Base-by-base conservation (phyloP, 345 rosid genomes). In the Excoecaria cochinchinensis region DNA sequence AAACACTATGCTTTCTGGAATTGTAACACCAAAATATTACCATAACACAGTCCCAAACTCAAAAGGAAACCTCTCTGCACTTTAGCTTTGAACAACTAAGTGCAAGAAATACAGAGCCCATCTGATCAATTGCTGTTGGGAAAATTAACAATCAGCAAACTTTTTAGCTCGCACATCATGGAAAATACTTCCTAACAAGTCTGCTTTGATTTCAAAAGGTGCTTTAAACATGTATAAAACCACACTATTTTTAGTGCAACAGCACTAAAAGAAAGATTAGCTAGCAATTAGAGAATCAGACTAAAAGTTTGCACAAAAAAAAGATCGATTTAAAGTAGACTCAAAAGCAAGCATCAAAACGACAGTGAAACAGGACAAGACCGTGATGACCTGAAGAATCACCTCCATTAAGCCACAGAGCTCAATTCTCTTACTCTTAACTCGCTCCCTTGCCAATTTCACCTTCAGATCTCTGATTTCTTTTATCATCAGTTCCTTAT, bases 371-470 rank as follows among this genome's bases (percentile, higher is more conserved):
- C 71, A 21, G 12, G 65, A 67, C 40, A 80, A 51, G 46, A 78
- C 40, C 36, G 69, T 4, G 64, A 66, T 36, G 22, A 75, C 73
- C 67, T 78, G 80, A 73, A 84, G 80, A 63, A 75, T 38, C 64
- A 73, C 44, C 73, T 80, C 86, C 76, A 73, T 64, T 60, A 69
- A 63, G 16, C 76, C 65, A 40, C 80, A 67, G 19, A 75, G 74
- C 70, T 76, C 72, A 36, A 83, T 76, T 74, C 53, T 75, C 78
- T 67, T 78, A 7, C 19, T 71, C 71, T 75, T 78, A 69, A 72
- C 17, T 50, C 82, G 55, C 78, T 83, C 82, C 78, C 73, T 77
- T 24, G 69, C 82, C 69, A 80, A 50, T 48, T 80, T 77, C 42
- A 73, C 39, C 80, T 69, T 75, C 76, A 83, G 68, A 53, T 58